A percentile compares a stretch with the other conserved stretches of the same genome.
Conservation (phyloP, 1,284 basidiomycete genomes). For the Hemileia vastatrix region DNA sequence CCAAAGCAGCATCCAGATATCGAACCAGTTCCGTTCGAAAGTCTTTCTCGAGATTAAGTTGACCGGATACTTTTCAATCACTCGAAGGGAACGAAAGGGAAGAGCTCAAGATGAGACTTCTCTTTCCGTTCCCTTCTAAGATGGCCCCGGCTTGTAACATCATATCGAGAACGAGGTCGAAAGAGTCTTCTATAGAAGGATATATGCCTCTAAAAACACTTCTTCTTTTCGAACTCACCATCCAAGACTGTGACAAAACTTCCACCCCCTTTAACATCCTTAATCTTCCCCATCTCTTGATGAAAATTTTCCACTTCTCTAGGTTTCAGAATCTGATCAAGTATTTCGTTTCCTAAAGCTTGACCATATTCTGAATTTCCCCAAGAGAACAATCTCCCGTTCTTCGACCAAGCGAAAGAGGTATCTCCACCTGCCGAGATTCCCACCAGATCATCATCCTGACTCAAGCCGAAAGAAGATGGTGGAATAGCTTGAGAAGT, state of each 20-base stretch:
- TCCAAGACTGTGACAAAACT: too few species aligned
- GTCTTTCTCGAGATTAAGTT: neutral
- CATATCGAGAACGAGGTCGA: neutral
- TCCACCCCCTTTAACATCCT: too few species aligned
- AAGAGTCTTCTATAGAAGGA: too few species aligned
- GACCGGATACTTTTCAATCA: slow-evolving; percentile 1
- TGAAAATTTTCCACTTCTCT: too few species aligned
- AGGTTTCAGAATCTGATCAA: too few species aligned
- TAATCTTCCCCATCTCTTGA: too few species aligned
- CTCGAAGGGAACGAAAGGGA: neutral
- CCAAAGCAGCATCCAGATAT: neutral
- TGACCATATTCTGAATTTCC: slow-evolving; percentile 36
- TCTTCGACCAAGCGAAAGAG: slow-evolving; percentile 23
- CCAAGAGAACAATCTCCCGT: slow-evolving; percentile 28
- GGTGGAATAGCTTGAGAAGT: slow-evolving; percentile 4
- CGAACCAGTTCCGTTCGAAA: neutral
- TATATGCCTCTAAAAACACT: too few species aligned
- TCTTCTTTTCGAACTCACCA: too few species aligned
- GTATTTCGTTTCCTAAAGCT: too few species aligned
- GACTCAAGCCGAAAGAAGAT: neutral
- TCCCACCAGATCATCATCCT: neutral
- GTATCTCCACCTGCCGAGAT: slow-evolving; percentile 32
- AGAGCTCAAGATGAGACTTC: too few species aligned
- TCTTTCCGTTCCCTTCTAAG: neutral
- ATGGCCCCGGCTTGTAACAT: slow-evolving; percentile 10